Evolutionary conservation across 2,329 filamentous ascomycete genomes (phyloP).

Genomic region (Aspergillus flavus): DNA sequence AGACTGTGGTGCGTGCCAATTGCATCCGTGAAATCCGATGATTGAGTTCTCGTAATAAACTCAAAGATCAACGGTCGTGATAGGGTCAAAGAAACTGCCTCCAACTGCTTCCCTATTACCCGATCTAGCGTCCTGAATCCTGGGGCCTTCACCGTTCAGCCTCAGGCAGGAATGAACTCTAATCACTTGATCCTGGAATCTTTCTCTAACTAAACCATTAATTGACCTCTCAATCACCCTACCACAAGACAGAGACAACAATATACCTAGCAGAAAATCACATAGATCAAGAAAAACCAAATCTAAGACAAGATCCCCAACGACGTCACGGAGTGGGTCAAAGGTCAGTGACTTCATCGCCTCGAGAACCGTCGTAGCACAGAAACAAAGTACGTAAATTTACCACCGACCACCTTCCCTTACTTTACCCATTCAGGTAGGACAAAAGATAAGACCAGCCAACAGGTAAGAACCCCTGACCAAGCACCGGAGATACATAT

Average conservation of each 20-base stretch:
- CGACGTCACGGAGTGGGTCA: background rate
- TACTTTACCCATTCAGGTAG: background rate
- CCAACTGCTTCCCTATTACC: background rate
- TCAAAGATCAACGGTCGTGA: background rate
- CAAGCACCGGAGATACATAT: background rate
- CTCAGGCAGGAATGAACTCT: background rate
- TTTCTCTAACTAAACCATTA: background rate
- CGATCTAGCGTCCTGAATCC: background rate
- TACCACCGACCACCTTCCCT: background rate
- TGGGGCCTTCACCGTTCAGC: background rate
- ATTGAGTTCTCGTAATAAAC: constrained; percentile 2
- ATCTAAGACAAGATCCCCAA: background rate
- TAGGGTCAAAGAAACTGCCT: background rate
- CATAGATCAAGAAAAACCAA: background rate
- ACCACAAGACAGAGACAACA: too few relatives aligned
- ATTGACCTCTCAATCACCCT: background rate
- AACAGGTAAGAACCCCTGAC: background rate
- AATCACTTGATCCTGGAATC: background rate
- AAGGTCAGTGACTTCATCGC: background rate
- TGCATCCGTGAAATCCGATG: background rate
- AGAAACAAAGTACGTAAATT: background rate
- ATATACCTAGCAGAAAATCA: background rate
- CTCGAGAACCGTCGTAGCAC: background rate
- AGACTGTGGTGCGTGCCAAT: background rate
- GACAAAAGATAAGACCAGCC: background rate